Evolutionary conservation across 306 rosid species (phyloP), one percentile per base, ranked within the genome.

Genomic region (Glycine soja): DNA sequence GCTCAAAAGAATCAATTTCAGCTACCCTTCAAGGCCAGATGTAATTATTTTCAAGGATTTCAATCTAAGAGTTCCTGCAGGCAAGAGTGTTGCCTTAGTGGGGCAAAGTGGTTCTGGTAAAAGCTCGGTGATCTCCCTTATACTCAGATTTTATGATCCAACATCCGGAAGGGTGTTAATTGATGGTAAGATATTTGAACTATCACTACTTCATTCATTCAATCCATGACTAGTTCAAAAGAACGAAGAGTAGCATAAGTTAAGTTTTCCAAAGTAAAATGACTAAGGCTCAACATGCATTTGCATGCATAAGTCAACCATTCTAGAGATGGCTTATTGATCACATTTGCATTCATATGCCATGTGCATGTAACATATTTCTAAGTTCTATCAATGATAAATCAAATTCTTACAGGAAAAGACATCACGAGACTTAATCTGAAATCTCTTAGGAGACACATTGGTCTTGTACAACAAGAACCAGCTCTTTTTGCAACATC

Each of bases 41-140:
- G 94, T 88, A 10, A 74, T 87, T 74, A 92, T 95, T 81, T 95
- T 93, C 84, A 89, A 82, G 88, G 98, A 93, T 83, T 95, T 95
- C 84, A 93, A 85, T 75, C 86, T 95, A 6, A 87, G 72, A 84
- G 94, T 95, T 69, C 90, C 88, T 50, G 80, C 93, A 24, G 97
- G 98, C 18, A 90, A 86, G 77, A 90, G 94, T 82, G 74, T 93
- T 80, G 99, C 99, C 19, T 80, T 95, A 36, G 98, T 91, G 50
- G 98, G 99, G 40, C 99, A 93, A 86, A 95, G 99, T 76, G 99
- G 99, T 24, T 93, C 99, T 15, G 99, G 99, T n/a, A 95, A 95
- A 90, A 95, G 99, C 94, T 95, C 99, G 38, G 92, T 95, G 74
- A 84, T 93, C 70, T 88, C 98, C 70, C 89, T 95, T 10, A 87